phyloP scores from a whole-genome alignment of 306 rosid species.

The Amphicarpaea edgeworthii region DNA sequence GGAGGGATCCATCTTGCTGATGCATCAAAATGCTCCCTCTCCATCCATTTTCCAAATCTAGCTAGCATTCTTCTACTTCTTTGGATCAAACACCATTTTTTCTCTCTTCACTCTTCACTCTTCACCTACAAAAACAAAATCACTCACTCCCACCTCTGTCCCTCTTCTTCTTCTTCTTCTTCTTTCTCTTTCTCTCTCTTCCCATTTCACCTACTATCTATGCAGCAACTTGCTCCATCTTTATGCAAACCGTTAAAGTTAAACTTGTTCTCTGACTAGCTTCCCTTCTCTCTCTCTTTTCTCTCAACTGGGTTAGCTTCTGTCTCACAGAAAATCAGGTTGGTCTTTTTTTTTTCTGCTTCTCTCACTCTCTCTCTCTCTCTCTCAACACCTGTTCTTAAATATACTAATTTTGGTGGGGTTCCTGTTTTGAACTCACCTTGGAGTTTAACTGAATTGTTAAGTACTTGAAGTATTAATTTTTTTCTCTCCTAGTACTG shows the following conservation, averaged over 20 bases:
- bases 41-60: conserved; percentile 40
- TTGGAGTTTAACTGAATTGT: conserved; percentile 51
- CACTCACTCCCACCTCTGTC: neutral
- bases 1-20: conserved; percentile 46
- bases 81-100: conserved; percentile 23
- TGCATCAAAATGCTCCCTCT: conserved; percentile 33
- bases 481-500: conserved; percentile 9
- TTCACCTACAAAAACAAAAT: neutral
- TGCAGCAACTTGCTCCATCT: conserved; percentile 43
- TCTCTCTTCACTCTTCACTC: neutral
- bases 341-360: conserved; percentile 35
- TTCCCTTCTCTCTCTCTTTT: neutral
- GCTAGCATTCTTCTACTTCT: conserved; percentile 26
- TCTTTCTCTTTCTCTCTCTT: neutral
- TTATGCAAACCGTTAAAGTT: conserved; percentile 37
- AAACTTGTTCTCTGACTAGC: conserved; percentile 41
- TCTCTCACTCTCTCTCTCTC: conserved; percentile 39
- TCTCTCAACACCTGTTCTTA: conserved; percentile 38
- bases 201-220: neutral
- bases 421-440: conserved; percentile 32
- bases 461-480: conserved; percentile 20
- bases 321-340: conserved; percentile 62
- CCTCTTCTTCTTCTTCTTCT: conserved; percentile 12
- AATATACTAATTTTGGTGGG: conserved; percentile 32
- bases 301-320: conserved; percentile 36